Evolutionary conservation across 2,329 filamentous ascomycete species (phyloP).

Genomic region (Xenoacremonium recifei): DNA sequence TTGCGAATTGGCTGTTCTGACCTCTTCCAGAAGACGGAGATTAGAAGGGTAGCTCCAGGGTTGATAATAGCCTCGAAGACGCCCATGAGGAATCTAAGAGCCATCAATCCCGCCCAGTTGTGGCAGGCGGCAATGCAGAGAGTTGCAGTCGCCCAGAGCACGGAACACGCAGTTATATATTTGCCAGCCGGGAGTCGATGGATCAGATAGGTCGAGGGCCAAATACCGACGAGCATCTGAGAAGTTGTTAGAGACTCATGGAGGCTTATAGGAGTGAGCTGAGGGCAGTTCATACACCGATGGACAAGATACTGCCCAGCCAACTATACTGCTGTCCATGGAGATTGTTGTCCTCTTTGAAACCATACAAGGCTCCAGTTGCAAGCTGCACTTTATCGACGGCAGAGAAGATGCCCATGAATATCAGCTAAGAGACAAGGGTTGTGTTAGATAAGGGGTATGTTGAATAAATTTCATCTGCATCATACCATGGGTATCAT

Average conservation of each 20-base stretch:
- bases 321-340: constrained; percentile 11
- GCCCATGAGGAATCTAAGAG: not conserved
- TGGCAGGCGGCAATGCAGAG: not conserved
- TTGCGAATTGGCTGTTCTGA: constrained; percentile 14
- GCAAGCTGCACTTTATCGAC: constrained; percentile 10
- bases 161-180: no score
- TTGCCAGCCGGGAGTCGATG: no score
- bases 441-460: no score
- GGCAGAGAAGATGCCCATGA: not conserved
- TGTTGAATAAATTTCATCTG: no score
- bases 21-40: constrained; percentile 9
- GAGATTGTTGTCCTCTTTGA: constrained; percentile 8
- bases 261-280: no score
- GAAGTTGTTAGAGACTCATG: no score
- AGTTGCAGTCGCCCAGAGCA: not conserved
- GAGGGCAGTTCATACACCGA: constrained; percentile 1
- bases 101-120: not conserved
- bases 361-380: constrained; percentile 7
- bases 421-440: no score
- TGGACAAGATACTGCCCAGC: constrained; percentile 7
- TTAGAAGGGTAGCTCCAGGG: constrained; percentile 9
- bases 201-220: no score
- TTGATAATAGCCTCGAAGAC: constrained; percentile 11
- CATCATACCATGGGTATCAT: not conserved
- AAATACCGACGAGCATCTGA: no score